Evolutionary conservation across 1,139 yeast species (phyloP), one percentile per base, ranked within the genome.

Genomic region (Hyphopichia buzzinii): DNA sequence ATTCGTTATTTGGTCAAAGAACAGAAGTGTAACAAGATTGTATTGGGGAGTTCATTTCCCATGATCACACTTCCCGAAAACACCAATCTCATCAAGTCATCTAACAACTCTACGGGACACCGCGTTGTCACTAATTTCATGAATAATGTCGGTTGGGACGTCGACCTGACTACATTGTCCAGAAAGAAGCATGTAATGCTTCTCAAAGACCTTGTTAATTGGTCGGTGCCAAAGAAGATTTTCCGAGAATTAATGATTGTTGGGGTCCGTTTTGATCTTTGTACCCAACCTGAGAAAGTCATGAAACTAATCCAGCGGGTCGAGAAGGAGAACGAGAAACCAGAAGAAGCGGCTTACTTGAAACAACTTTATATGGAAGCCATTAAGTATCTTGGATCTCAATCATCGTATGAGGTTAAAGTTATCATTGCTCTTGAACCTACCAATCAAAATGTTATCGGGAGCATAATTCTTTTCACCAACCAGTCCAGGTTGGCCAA

Each of bases 391-490:
- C 32, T 57, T 12, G 40, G 48, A 19, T 44, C 44, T 12, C 44
- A 49, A 13, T 39, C 54, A 3, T 39, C 50, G 4, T 37, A 52
- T 39, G 74, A 71, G 10, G 67, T 65, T 11, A 74, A 72, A 45
- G 67, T 79, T 16, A 73, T 79, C 30, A 76, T 74, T 32, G 82
- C 84, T 0, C 56, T 78, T 35, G 82, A 78, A 43, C 81, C 82
- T 6, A 64, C 74, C 2, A 69, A 74, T 38, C 77, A 73, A 46
- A 66, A 65, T 28, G 73, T 78, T 4, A 74, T 77, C 40, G 86
- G 85, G 3, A 65, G 79, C 35, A 65, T 78, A 17, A 66, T 79
- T 8, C 53, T 79, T 22, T 79, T 79, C 52, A 75, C 79, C 32
- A 72, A 67, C 42, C 64, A 63, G 29, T 67, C 78, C 5, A 62